Base-by-base conservation (phyloP, 208 protist species). In the Porcisia hertigi region DNA sequence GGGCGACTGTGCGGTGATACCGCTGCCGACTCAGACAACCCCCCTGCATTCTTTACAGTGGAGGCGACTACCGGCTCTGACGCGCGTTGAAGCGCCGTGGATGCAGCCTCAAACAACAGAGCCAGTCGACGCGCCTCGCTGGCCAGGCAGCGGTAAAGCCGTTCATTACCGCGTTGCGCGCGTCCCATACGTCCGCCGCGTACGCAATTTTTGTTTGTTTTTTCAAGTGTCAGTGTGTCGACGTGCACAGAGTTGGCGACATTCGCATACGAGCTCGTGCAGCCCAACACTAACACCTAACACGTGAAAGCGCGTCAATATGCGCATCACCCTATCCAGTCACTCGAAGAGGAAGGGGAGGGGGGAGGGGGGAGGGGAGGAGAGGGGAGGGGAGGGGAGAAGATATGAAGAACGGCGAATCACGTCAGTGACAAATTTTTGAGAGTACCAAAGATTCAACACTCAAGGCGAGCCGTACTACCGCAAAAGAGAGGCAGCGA, bases 141-240 rank as follows among this genome's bases (percentile, higher is more conserved):
- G 14, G 70, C 76, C n/a, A 81, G 67, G 36, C 41, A 43, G 49
- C 71, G 71, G 55, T 81, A 76, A 55, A 81, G 73, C 25, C n/a
- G 67, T 20, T 5, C 67, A 45, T 30, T 60, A 1, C 1, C 12
- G 12, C 45, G 16, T 23, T 49, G 18, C 1, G 8, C 45, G 54
- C 65, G 65, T 41, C 23, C 45, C 45, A 70, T 70, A 43, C 45
- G 12, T 72, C 6, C 20, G 66, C 49, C 30, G n/a, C 4, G 66
- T 57, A 20, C 18, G 41, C 16, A 14, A 55, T 20, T 43, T 30
- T 30, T 30, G 30, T 30, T 30, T 30, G 30, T 30, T 30, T 30
- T 30, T 30, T 30, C 30, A 30, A 30, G 43, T 39, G 66, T 9
- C 3, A n/a, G 47, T 58, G 41, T 69, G 23, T 34, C 18, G 23